Evolutionary conservation across 2,329 filamentous ascomycete species (phyloP), one percentile per base, ranked within the genome.

Genomic region (Aspergillus fumigatiaffinis): DNA sequence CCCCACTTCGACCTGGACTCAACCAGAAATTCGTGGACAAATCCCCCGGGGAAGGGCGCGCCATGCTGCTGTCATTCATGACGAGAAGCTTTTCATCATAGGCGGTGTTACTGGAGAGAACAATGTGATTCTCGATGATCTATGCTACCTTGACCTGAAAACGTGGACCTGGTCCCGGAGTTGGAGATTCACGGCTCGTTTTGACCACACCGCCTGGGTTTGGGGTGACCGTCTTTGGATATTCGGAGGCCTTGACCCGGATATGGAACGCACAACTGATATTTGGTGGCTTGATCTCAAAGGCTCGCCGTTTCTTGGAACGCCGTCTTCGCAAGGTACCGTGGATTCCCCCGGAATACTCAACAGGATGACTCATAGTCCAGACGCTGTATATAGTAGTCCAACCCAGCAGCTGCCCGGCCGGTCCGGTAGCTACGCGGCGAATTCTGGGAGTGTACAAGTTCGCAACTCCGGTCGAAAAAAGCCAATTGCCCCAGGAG

Each of bases 211-310:
- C 17, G 92, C 90, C 53, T 97, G 93, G 82, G 88, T 99, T 58
- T 97, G 92, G 83, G 87, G 89, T 55, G 92, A 94, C 61, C 86
- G 91, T 47, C 87, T 99, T 35, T 99, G 93, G 93, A 92, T 97
- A 6, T 97, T 96, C 73, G 94, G 94, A 42, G 94, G 94, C 2
- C 82, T 99, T 51, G 94, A 91, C 61, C 90, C 94, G 66, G 92
- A 97, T 64, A 96, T 97, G 91, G 92, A 97, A 77, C 93, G 96
- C 68, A 91, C 90, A 60, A 93, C 91, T 58, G 94, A 99, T 73
- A 84, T 99, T 47, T 97, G 92, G 90, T 99, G 94, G 92, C 80
- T 99, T 47, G 94, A 99, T 75, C 83, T 99, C 51, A 93, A 96
- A 72, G 92, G 91, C 35, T 92, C 85, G 58, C 92, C 92, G 1